Base-by-base conservation (phyloP, 1,139 yeast species). In the Diutina catenulata region DNA sequence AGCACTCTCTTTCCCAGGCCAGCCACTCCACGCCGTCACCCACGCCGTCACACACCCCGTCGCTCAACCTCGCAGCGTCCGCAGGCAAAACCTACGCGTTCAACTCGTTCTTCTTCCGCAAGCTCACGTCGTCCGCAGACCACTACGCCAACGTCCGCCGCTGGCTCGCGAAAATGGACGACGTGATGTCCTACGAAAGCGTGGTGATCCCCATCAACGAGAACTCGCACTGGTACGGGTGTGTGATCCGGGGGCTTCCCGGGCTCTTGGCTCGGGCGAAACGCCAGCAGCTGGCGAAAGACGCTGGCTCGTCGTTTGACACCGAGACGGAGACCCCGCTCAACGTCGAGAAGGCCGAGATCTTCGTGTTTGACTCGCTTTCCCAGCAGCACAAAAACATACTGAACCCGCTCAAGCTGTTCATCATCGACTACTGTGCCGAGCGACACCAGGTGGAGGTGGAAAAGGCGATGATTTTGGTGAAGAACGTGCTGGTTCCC, bases 141-240 rank as follows among this genome's bases (percentile, higher is more conserved):
- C 73, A 70, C 42, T 86, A 80, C 52, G 63, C 60, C 1, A 81
- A 80, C 47, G 79, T 88, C 22, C 74, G 73, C 45, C 68, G 80
- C 40, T 93, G 98, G 98, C 74, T 93, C 3, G 64, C 70, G 37
- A 81, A 80, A 47, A 59, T 83, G 20, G 80, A 80, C 39, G 35
- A 31, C 9, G 53, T 88, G 5, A 74, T 78, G 57, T 62, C 64
- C 16, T 76, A 68, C 49, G 70, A 75, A 37, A 76, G 69, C 48
- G 63, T 87, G 2, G 68, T 88, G 5, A 65, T 93, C 14, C 99
- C 99, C 0, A 77, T 93, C 10, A 86, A 86, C 54, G 84, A 79
- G 46, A 66, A 69, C 38, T 67, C 70, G 28, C 99, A 93, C 58
- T 93, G 99, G 99, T 84, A 79, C 52, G 78, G 88, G 36, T 80